Evolutionary conservation across 371 early-diverging fungal genomes (phyloP).

Genomic region (Enterospora canceri): DNA sequence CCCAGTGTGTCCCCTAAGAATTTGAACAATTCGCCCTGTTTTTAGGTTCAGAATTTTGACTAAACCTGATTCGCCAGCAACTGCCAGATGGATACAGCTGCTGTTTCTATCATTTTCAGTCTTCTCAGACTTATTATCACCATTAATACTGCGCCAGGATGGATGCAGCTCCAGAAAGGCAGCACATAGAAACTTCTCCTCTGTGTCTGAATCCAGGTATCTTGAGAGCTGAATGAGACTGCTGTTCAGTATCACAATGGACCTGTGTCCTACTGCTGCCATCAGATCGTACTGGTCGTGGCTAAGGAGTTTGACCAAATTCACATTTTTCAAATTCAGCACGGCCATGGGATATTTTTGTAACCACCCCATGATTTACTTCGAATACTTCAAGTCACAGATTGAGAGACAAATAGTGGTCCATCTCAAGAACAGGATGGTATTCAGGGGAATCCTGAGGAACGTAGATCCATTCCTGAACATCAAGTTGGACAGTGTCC

Average conservation of each 20-base stretch:
- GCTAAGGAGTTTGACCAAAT: conserved; percentile 1
- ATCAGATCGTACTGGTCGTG: conserved; percentile 9
- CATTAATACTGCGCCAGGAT: not conserved
- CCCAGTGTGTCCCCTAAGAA: conserved; percentile 45
- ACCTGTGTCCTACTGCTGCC: conserved; percentile 21
- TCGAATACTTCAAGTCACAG: conserved; percentile 91
- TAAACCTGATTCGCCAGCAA: conserved; percentile 30
- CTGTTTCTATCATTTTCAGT: not conserved
- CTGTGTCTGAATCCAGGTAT: conserved; percentile 28
- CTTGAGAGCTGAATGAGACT: conserved; percentile 9
- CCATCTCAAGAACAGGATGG: conserved; percentile 89
- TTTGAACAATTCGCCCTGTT: conserved; percentile 2
- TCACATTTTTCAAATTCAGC: conserved; percentile 18
- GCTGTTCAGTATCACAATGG: conserved; percentile 8
- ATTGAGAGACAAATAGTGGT: conserved; percentile 82
- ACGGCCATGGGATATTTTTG: not conserved
- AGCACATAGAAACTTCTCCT: conserved; percentile 28
- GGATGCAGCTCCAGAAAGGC: not conserved
- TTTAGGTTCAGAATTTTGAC: conserved; percentile 37
- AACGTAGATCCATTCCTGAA: conserved; percentile 94
- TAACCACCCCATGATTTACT: conserved; percentile 62
- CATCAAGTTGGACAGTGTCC: conserved; percentile 65
- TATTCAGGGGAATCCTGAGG: conserved; percentile 72
- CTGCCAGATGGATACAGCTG: conserved; percentile 1
- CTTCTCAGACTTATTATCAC: not conserved